Evolutionary conservation across 1,284 basidiomycete genomes (phyloP).

Genomic region (Ustilago sp.): DNA sequence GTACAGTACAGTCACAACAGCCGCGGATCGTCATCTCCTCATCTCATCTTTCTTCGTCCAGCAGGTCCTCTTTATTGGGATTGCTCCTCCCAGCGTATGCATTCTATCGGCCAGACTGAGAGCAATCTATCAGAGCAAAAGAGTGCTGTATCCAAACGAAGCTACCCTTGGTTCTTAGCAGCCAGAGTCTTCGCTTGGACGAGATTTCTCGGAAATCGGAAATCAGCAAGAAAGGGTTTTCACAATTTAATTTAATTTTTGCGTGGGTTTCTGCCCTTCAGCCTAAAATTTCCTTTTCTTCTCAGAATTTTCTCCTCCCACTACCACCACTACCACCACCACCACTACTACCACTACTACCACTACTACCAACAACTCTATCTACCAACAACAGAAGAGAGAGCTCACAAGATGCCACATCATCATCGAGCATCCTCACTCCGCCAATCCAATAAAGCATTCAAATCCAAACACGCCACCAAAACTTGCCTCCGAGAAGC

Average conservation of each 20-base stretch:
- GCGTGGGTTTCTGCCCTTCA: background rate
- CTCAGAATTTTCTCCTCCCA: constrained; percentile 1
- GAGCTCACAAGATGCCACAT: constrained; percentile 40
- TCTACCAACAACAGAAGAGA: background rate
- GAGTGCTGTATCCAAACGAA: too few species aligned
- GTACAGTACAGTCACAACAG: too few species aligned
- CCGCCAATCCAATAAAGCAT: constrained; percentile 66
- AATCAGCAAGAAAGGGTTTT: constrained; percentile 1
- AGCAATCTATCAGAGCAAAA: too few species aligned
- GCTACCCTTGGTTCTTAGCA: background rate
- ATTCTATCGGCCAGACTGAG: too few species aligned
- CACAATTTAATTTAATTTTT: background rate
- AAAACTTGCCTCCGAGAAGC: constrained; percentile 61
- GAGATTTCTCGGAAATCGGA: constrained; percentile 21
- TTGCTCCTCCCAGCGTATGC: too few species aligned
- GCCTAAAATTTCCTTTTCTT: constrained; percentile 5
- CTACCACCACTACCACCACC: background rate
- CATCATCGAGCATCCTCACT: constrained; percentile 60
- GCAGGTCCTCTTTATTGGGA: too few species aligned
- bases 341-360: too few species aligned
- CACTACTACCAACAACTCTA: background rate
- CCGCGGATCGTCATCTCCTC: too few species aligned
- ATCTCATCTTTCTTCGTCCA: too few species aligned
- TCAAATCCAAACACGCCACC: constrained; percentile 67
- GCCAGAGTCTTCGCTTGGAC: background rate